Conservation (phyloP, 2,329 filamentous ascomycete species). For the Achaetomium macrosporum region DNA sequence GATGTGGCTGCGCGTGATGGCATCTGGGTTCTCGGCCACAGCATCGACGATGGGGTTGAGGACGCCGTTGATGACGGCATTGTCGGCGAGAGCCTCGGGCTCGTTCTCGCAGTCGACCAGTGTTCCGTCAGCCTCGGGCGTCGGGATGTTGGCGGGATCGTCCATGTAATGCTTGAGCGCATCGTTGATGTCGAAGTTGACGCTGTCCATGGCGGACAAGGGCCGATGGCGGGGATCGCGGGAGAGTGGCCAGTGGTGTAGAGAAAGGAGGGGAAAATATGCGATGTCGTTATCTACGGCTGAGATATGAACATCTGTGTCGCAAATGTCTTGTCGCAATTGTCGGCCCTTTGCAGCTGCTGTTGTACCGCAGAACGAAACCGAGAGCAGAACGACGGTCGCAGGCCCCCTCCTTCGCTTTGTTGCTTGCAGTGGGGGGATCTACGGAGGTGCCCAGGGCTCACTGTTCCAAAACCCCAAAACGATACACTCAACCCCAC, state of each 20-base stretch:
- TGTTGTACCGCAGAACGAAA: not conserved
- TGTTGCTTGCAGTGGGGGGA: slow-evolving; percentile 15
- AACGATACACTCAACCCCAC: no score
- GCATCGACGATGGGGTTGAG: slow-evolving; percentile 90
- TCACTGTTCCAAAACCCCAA: no score
- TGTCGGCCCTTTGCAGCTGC: slow-evolving; percentile 3
- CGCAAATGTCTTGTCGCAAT: not conserved
- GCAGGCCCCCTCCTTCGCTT: slow-evolving; percentile 2
- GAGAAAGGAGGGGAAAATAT: not conserved
- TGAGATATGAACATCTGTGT: not conserved
- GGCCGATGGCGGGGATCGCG: slow-evolving; percentile 19
- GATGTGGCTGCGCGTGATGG: slow-evolving; percentile 67
- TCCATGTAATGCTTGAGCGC: slow-evolving; percentile 95
- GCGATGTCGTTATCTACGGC: not conserved
- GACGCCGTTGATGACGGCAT: slow-evolving; percentile 72
- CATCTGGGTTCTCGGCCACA: slow-evolving; percentile 86
- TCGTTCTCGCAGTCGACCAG: slow-evolving; percentile 91
- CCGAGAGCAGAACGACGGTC: not conserved
- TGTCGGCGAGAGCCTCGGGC: slow-evolving; percentile 68
- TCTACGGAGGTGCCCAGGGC: no score
- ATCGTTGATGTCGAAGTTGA: slow-evolving; percentile 93
- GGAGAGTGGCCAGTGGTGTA: slow-evolving; percentile 2
- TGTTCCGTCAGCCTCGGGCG: slow-evolving; percentile 75
- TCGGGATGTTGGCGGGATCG: slow-evolving; percentile 76
- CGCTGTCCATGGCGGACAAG: slow-evolving; percentile 57